Evolutionary conservation across 768 basidiomycete species (phyloP), one percentile per base, ranked within the genome.

Genomic region (Russula earlei): DNA sequence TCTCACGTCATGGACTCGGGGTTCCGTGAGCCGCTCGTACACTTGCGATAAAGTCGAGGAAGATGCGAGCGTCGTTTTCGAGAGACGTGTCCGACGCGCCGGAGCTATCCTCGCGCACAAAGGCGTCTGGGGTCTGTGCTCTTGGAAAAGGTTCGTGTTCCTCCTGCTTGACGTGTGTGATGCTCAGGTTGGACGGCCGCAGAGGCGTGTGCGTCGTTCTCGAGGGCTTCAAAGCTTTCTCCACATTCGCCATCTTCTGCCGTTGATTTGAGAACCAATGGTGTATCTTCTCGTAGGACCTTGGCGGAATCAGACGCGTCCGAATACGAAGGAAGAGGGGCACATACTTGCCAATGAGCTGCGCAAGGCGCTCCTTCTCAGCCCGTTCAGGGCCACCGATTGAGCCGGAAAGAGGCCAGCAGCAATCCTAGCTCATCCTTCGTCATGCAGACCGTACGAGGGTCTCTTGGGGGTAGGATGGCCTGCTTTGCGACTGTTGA

Each of bases 201-300:
- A 33, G 31, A n/a, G 50, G n/a, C 3, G 42, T 40, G 15, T 52
- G 50, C 3, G 37, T 11, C 19, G 44, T 14, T 22, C 20, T 38
- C 12, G 56, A 4, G 14, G 20, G 11, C 25, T 41, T 37, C 14
- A 44, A 19, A 4, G 40, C 52, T 37, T 54, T 58, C 36, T 58
- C 57, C 17, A 58, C 52, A 12, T 48, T 44, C 14, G 52, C 57
- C 47, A 49, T 22, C 43, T 58, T 58, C 27, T 58, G 57, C 42
- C 57, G 48, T 42, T 58, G 57, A 34, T 58, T 58, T 19, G 57
- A 58, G 52, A 58, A 58, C 56, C 56, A 58, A 29, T 58, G 56
- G 15, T 58, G 45, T 20, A 58, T 46, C 33, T 58, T 58, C 27
- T 58, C 51, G 19, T 53, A 58, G 11, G 56, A 42, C 34, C 56